Conservation (phyloP, 2,329 filamentous ascomycete species). For the Metarhizium humberi region DNA sequence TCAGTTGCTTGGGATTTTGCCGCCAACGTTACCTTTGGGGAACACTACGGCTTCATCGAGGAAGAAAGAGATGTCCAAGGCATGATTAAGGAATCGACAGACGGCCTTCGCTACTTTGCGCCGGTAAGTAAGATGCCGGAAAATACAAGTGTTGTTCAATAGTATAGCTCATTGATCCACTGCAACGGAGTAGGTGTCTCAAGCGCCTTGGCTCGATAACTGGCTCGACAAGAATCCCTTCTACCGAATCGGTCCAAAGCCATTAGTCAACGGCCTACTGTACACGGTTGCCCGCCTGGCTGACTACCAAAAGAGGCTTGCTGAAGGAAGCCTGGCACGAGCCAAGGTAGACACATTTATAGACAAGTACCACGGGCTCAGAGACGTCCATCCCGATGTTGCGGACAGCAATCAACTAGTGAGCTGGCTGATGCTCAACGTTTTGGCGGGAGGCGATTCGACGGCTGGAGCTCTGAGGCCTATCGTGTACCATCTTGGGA, state of each 20-base stretch:
- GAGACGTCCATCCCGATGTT: slow-evolving; percentile 19
- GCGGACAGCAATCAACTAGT: slow-evolving; percentile 20
- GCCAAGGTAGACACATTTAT: slow-evolving; percentile 15
- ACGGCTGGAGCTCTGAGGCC: slow-evolving; percentile 24
- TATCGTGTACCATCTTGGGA: slow-evolving; percentile 27
- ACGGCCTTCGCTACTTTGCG: slow-evolving; percentile 22
- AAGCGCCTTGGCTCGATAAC: slow-evolving; percentile 15
- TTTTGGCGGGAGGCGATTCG: slow-evolving; percentile 26
- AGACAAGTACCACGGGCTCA: slow-evolving; percentile 9
- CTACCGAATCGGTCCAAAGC: slow-evolving; percentile 14
- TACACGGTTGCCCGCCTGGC: slow-evolving; percentile 13
- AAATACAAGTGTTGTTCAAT: background rate
- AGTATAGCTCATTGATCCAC: background rate
- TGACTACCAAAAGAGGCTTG: slow-evolving; percentile 9
- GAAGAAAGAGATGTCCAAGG: slow-evolving; percentile 25
- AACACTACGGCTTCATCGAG: slow-evolving; percentile 31
- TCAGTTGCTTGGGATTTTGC: slow-evolving; percentile 30
- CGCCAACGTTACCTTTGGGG: slow-evolving; percentile 29
- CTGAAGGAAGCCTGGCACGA: slow-evolving; percentile 8
- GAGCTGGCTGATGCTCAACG: slow-evolving; percentile 10
- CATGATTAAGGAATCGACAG: slow-evolving; percentile 21
- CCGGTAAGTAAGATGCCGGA: slow-evolving; percentile 3
- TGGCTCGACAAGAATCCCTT: slow-evolving; percentile 21
- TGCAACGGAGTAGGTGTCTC: slow-evolving; percentile 14
- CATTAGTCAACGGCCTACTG: slow-evolving; percentile 9